Evolutionary conservation across 352 stramenopile genomes (phyloP), one percentile per base, ranked within the genome.

Genomic region (Globisporangium barbulae): DNA sequence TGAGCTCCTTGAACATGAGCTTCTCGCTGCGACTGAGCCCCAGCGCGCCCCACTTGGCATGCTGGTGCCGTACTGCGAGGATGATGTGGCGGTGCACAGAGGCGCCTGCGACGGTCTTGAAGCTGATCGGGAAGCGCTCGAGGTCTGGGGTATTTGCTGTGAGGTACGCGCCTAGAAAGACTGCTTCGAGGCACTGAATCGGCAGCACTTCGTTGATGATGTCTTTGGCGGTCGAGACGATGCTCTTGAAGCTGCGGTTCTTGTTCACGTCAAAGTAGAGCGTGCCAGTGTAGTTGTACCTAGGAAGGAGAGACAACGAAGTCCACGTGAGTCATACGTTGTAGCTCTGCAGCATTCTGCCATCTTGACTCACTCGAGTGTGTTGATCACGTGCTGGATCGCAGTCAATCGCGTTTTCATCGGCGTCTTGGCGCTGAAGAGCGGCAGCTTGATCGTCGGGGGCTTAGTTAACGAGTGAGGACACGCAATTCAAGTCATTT

Each of bases 151-250:
- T 58, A 5, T 75, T 84, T 3, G 87, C 76, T 6, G 88, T 97
- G 31, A 97, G 66, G 49, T 94, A 95, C 6, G 82, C 78, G 3
- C 69, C 84, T 13, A 97, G 68, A 53, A 97, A 97, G 4, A 97
- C 85, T 2, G 84, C 89, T 73, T 97, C 89, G 8, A 97, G 76
- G 68, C 88, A 97, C 63, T 96, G 88, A 53, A 96, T 97, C 28
- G 89, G 86, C 21, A 97, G 65, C n/a, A 78, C 72, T 30, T 97
- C 83, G 49, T 77, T 79, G 25, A 91, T 67, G 52, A 96, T 97
- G 15, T 96, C 88, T 59, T 94, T 93, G 3, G 89, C 89, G 0
- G 88, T 96, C 31, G 79, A 85, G 5, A 85, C 83, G 22, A 97
- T 89, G 49, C 85, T 93, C 68, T 96, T 95, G 67, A 93, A 91